Conservation (phyloP, 495 filamentous ascomycete genomes). For the Amorphotheca resinae region DNA sequence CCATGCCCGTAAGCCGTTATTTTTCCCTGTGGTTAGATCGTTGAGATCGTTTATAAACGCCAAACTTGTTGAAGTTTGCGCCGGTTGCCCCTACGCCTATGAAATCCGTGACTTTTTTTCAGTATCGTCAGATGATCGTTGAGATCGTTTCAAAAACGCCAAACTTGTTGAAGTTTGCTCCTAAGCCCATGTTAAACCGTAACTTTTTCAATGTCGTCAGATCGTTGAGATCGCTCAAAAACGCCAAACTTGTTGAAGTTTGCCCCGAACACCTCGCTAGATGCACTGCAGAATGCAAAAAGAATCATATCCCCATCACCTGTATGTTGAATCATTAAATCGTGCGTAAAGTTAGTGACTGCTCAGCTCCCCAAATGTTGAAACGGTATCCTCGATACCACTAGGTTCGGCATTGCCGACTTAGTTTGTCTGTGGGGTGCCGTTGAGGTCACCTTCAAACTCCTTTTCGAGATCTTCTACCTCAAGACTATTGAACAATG, state of each 20-base stretch:
- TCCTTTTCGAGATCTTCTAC: constrained; percentile 50
- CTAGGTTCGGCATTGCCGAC: constrained; percentile 5
- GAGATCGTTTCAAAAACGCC: constrained; percentile 23
- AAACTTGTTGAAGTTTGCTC: constrained; percentile 24
- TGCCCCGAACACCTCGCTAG: constrained; percentile 19
- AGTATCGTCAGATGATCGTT: too few relatives aligned
- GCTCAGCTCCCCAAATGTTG: constrained; percentile 6
- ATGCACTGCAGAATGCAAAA: constrained; percentile 17
- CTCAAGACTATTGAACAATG: constrained; percentile 68
- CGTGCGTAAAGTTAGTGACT: constrained; percentile 8
- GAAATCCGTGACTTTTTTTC: too few relatives aligned
- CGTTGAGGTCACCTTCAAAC: constrained; percentile 17
- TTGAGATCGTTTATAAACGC: constrained; percentile 23
- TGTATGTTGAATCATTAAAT: constrained; percentile 22
- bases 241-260: constrained; percentile 35
- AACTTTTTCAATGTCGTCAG: constrained; percentile 8
- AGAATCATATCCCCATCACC: not conserved
- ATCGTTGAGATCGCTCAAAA: constrained; percentile 22
- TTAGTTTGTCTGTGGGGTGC: constrained; percentile 5
- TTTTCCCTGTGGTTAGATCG: constrained; percentile 14
- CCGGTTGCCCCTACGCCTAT: too few relatives aligned
- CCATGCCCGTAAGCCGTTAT: not conserved
- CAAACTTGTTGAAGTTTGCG: constrained; percentile 33
- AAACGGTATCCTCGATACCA: constrained; percentile 9
- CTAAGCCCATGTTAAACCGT: not conserved